Base-by-base conservation (phyloP, 2,329 filamentous ascomycete species). In the Colletotrichum orbiculare region DNA sequence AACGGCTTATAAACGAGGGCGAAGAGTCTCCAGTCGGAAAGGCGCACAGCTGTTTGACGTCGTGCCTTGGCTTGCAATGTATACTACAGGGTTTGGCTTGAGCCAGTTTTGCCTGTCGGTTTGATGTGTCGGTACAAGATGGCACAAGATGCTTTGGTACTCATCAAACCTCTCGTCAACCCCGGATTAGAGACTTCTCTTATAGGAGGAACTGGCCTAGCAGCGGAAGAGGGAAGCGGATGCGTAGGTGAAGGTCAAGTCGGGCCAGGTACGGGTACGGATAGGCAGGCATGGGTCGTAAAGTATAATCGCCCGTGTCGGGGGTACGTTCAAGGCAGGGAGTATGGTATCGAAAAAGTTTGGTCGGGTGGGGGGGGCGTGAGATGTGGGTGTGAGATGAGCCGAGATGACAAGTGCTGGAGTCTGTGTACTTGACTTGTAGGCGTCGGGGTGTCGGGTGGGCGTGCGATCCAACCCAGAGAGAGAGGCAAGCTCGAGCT, bases 1-100 rank as follows among this genome's bases (percentile, higher is more conserved):
- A 48, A 52, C 50, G 52, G 62, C 54, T 45, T 65, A 17, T 62
- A 61, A 53, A 65, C 56, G 39, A 56, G 54, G 34, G 48, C 17
- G 38, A 39, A 39, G 61, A 59, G 43, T 54, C 64, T 63, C 64
- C 64, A 66, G 48, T 38, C 52, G 25, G 25, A 66, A 48, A 64
- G 33, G 60, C 54, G 64, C 64, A 66, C 59, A 64, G 60, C 50
- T 64, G 64, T 66, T 64, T 66, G 64, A 66, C 54, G 60, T 66
- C 45, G 59, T 66, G 63, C 64, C 62, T 66, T 66, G 64, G 47
- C 60, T 66, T 61, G 50, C 50, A 12, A 39, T 56, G 45, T 25
- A 25, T 65, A 37, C 45, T 63, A 39, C 64, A 66, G 60, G 62
- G 62, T 50, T 61, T 34, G 52, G 58, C 57, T 65, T 50, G 62